Evolutionary conservation across 2,329 filamentous ascomycete species (phyloP).

Genomic region (Stachybotrys chartarum): DNA sequence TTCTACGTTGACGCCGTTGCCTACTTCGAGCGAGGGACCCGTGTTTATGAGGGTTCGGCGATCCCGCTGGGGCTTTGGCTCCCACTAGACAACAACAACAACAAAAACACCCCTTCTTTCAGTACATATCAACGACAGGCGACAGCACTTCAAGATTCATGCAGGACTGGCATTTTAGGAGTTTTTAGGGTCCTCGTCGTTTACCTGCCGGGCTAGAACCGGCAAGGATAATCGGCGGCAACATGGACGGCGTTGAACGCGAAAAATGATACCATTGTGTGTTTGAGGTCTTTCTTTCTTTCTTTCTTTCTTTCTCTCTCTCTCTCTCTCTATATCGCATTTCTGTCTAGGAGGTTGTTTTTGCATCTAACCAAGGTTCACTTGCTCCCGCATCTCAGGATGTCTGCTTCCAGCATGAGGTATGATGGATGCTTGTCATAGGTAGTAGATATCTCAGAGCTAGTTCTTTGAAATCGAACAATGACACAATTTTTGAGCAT

Average conservation of each 20-base stretch:
- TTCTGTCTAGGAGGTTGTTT: not conserved
- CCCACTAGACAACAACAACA: not conserved
- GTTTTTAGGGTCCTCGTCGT: not conserved
- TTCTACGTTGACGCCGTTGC: not conserved
- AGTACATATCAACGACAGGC: too few species aligned
- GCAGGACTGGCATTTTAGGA: not conserved
- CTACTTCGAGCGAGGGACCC: not conserved
- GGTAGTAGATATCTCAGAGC: not conserved
- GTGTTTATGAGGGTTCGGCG: not conserved
- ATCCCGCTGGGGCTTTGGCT: conserved; percentile 2
- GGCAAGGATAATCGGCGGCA: not conserved
- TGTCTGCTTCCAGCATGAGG: not conserved
- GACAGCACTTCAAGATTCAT: not conserved
- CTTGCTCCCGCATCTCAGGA: not conserved
- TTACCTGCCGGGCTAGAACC: not conserved
- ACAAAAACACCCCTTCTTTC: not conserved
- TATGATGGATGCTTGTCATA: not conserved
- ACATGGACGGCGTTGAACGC: not conserved
- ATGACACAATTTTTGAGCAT: not conserved
- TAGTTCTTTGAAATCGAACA: not conserved
- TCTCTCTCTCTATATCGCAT: not conserved
- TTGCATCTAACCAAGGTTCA: not conserved
- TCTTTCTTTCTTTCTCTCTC: not conserved
- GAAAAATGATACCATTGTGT: not conserved
- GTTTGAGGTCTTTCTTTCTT: not conserved